These are phyloP conservation scores for Actinomucor elegans DNA, from an alignment of 371 early-diverging fungal genomes.

Conservation along the genomic window DNA sequence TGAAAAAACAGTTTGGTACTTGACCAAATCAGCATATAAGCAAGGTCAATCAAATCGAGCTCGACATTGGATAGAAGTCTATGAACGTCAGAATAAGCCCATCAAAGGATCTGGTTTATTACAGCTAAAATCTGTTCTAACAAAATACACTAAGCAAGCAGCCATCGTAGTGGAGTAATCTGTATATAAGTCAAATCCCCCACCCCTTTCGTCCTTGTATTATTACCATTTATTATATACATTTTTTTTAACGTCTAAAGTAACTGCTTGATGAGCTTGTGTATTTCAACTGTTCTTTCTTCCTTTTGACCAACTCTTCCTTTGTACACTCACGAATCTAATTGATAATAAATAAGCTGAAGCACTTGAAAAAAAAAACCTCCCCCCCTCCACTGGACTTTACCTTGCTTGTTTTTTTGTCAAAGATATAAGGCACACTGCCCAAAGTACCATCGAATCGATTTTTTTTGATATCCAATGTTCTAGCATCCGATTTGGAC, in stretches of 20 bases:
- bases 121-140: conserved; percentile 3
- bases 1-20: conserved; percentile 41
- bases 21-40: conserved; percentile 22
- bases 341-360: not conserved
- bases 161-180: no score
- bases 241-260: not conserved
- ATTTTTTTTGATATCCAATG: conserved; percentile 72
- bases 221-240: not conserved
- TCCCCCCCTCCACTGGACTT: not conserved
- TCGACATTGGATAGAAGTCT: conserved; percentile 25
- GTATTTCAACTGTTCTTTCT: not conserved
- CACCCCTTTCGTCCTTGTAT: not conserved
- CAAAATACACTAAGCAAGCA: not conserved
- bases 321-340: conserved; percentile 6
- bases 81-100: conserved; percentile 13
- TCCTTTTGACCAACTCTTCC: not conserved
- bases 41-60: conserved; percentile 18
- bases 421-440: conserved; percentile 48
- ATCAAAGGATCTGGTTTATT: conserved; percentile 20
- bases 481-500: conserved; percentile 26
- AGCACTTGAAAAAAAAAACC: not conserved
- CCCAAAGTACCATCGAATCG: conserved; percentile 77
- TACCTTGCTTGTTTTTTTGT: conserved; percentile 41
- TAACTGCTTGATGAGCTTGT: not conserved
- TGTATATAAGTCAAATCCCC: no score